Evolutionary conservation across 257 asterid genomes (phyloP).

Genomic region (Solanum pennellii): DNA sequence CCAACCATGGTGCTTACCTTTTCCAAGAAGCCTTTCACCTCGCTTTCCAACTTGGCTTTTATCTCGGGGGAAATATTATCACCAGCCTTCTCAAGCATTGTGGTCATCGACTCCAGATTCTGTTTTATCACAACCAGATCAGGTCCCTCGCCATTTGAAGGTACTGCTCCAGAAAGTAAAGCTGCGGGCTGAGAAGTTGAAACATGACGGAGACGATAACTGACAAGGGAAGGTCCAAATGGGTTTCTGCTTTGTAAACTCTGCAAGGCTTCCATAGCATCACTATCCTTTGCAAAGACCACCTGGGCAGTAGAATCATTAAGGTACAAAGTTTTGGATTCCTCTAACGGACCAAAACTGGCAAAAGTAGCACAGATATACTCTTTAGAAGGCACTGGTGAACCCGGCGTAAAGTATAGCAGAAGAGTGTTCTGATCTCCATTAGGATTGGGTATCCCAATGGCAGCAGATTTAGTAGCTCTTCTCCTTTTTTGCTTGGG

Average conservation of each 20-base stretch:
- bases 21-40: slow-evolving; percentile 43
- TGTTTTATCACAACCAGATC: slow-evolving; percentile 37
- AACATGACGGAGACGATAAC: slow-evolving; percentile 19
- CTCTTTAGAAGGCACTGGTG: slow-evolving; percentile 34
- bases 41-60: slow-evolving; percentile 58
- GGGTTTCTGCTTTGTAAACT: slow-evolving; percentile 45
- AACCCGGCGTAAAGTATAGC: slow-evolving; percentile 31
- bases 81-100: slow-evolving; percentile 61
- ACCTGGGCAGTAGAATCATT: slow-evolving; percentile 24
- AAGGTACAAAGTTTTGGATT: slow-evolving; percentile 28
- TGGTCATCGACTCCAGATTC: slow-evolving; percentile 75
- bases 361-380: slow-evolving; percentile 28
- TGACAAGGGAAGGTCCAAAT: slow-evolving; percentile 45
- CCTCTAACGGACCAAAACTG: slow-evolving; percentile 44
- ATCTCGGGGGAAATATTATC: slow-evolving; percentile 35
- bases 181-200: slow-evolving; percentile 9
- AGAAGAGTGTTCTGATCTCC: slow-evolving; percentile 7
- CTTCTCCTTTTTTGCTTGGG: slow-evolving; percentile 16
- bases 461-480: slow-evolving; percentile 5
- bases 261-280: slow-evolving; percentile 43
- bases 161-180: neutral
- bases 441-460: slow-evolving; percentile 3
- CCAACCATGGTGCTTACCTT: slow-evolving; percentile 40
- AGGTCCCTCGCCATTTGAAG: slow-evolving; percentile 12
- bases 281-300: slow-evolving; percentile 37